A percentile compares a stretch with the other conserved stretches of the same genome.
Conservation (phyloP, 2,329 filamentous ascomycete species). For the Aspergillus pseudoglaucus region DNA sequence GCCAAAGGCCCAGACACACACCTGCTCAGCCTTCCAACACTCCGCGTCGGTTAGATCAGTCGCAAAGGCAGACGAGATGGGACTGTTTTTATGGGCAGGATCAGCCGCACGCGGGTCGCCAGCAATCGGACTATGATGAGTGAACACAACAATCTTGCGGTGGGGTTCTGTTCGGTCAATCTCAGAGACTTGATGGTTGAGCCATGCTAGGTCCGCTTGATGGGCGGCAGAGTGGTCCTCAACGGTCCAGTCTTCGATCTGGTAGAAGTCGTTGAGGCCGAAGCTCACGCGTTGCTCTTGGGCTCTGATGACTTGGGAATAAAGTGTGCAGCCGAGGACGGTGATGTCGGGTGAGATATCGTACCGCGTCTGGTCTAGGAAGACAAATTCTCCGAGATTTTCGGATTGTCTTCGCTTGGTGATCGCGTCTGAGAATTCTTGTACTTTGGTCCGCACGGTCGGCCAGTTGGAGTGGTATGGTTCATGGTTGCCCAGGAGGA, state of each 20-base stretch:
- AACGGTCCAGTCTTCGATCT: conserved; percentile 35
- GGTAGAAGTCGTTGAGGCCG: conserved; percentile 48
- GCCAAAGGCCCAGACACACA: conserved; percentile 44
- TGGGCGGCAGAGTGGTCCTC: conserved; percentile 26
- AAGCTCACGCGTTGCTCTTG: conserved; percentile 34
- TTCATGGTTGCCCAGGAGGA: conserved; percentile 54
- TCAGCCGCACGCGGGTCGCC: conserved; percentile 20
- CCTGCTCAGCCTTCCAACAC: conserved; percentile 34
- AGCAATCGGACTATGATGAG: conserved; percentile 33
- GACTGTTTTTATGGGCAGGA: conserved; percentile 26
- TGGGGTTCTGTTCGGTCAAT: conserved; percentile 24
- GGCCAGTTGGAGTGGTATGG: conserved; percentile 37
- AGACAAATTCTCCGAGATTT: conserved; percentile 31
- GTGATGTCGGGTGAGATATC: conserved; percentile 32
- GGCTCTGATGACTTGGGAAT: conserved; percentile 41
- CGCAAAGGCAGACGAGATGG: conserved; percentile 33
- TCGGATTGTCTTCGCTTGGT: conserved; percentile 6
- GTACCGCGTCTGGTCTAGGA: conserved; percentile 36
- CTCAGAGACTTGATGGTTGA: conserved; percentile 31
- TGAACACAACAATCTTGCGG: conserved; percentile 33
- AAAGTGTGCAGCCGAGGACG: conserved; percentile 46
- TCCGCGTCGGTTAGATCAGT: conserved; percentile 35
- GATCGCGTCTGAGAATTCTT: conserved; percentile 19
- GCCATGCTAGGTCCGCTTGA: conserved; percentile 30
- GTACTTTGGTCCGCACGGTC: conserved; percentile 14